Evolutionary conservation across 441 rosid species (phyloP).

Genomic region (Arabidopsis lyrata): DNA sequence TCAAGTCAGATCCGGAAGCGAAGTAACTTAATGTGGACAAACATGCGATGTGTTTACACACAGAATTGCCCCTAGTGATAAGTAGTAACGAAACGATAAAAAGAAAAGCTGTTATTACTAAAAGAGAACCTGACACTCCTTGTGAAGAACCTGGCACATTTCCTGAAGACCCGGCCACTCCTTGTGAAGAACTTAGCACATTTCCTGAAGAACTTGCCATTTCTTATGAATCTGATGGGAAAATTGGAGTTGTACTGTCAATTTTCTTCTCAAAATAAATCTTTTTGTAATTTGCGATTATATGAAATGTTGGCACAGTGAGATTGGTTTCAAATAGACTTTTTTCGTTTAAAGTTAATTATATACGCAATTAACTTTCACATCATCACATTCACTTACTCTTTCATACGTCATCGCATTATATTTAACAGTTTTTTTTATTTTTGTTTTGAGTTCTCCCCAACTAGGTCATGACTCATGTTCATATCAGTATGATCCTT

Average conservation of each 20-base stretch:
- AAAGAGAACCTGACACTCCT: background rate
- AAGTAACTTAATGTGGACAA: background rate
- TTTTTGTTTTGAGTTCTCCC: background rate
- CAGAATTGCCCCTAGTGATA: background rate
- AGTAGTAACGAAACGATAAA: background rate
- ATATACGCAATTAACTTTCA: constrained; percentile 5
- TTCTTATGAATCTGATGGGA: background rate
- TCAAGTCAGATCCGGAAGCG: background rate
- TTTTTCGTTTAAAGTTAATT: background rate
- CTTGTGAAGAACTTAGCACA: too few relatives aligned
- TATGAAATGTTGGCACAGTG: background rate
- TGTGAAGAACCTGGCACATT: background rate
- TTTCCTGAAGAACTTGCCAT: background rate
- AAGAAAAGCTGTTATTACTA: background rate
- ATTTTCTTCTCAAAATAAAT: background rate
- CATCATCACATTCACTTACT: background rate
- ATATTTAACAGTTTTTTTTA: background rate
- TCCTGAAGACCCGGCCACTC: background rate
- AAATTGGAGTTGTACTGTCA: background rate
- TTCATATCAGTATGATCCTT: background rate
- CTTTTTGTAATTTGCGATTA: background rate
- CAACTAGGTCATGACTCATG: background rate
- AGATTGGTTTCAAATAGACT: background rate
- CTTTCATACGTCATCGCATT: constrained; percentile 1
- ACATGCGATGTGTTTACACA: background rate